These are phyloP conservation scores for Globisporangium iwayamae DNA, from an alignment of 352 stramenopile species.

Conservation along the genomic window DNA sequence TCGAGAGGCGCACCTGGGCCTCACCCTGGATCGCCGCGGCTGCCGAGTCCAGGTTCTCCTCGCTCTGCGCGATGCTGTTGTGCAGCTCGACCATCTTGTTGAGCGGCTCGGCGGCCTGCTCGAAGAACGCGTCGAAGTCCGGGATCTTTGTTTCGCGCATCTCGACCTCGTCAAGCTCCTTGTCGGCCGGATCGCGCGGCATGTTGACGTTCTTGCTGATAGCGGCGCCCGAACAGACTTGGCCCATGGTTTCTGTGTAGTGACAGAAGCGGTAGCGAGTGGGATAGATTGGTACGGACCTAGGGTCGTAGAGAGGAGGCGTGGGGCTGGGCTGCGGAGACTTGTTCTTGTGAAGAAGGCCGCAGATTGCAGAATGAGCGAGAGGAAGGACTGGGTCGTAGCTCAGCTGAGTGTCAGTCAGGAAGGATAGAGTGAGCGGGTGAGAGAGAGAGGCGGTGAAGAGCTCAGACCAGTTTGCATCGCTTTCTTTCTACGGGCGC, in stretches of 20 bases:
- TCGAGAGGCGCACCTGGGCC: conserved; percentile 32
- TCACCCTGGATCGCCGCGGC: conserved; percentile 47
- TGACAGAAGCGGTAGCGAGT: background rate
- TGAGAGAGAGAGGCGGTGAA: background rate
- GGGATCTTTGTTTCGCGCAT: conserved; percentile 25
- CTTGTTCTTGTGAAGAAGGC: conserved; percentile 24
- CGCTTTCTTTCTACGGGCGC: background rate
- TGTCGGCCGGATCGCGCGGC: conserved; percentile 25
- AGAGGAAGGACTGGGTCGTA: background rate
- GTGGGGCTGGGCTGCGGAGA: background rate
- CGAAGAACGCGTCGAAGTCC: conserved; percentile 27
- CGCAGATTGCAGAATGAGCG: conserved; percentile 34
- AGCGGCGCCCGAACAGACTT: conserved; percentile 46
- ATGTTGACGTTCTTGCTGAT: conserved; percentile 31
- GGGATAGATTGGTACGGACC: background rate
- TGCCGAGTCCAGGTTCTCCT: conserved; percentile 49
- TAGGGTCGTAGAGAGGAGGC: conserved; percentile 1
- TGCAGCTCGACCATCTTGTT: conserved; percentile 29
- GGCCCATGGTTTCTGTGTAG: conserved; percentile 36
- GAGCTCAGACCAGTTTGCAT: background rate
- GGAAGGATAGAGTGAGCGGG: background rate
- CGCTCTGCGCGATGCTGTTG: conserved; percentile 52
- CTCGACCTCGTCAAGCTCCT: conserved; percentile 28
- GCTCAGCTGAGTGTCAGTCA: background rate
- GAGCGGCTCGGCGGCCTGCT: conserved; percentile 17